Evolutionary conservation across 140 eudicot species (phyloP).

Genomic region (Cichorium intybus): DNA sequence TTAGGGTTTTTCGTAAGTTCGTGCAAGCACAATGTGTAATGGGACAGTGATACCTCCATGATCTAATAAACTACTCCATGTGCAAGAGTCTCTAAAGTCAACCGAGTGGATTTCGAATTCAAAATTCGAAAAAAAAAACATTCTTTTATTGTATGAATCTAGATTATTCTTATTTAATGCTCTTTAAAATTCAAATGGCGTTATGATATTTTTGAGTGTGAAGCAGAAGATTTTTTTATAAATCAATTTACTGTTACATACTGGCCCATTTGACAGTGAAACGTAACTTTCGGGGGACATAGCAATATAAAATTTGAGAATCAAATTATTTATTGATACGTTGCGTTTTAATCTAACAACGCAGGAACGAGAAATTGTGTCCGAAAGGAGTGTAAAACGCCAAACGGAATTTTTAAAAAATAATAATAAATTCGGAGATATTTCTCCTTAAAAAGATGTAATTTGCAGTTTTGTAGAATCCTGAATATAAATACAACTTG

Average conservation of each 20-base stretch:
- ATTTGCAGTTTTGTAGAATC: not conserved
- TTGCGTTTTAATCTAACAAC: not conserved
- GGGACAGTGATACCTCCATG: slow-evolving; percentile 1
- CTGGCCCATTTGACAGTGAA: not conserved
- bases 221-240: not conserved
- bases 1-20: slow-evolving; percentile 12
- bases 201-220: slow-evolving; percentile 22
- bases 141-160: not conserved
- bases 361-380: not conserved
- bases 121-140: not conserved
- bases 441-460: not conserved
- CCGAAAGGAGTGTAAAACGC: not conserved
- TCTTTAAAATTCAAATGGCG: slow-evolving; percentile 7
- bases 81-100: slow-evolving; percentile 14
- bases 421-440: not conserved
- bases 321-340: slow-evolving; percentile 3
- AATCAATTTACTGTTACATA: slow-evolving; percentile 14
- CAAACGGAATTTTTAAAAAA: not conserved
- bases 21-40: slow-evolving; percentile 27
- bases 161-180: slow-evolving; percentile 11
- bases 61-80: not conserved
- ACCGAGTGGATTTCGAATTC: not conserved
- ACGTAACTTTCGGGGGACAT: not conserved
- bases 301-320: not conserved
- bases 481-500: not conserved